These are phyloP conservation scores for Trebouxiophyceae sp. DNA, from an alignment of 163 green algal species.

Conservation along the genomic window DNA sequence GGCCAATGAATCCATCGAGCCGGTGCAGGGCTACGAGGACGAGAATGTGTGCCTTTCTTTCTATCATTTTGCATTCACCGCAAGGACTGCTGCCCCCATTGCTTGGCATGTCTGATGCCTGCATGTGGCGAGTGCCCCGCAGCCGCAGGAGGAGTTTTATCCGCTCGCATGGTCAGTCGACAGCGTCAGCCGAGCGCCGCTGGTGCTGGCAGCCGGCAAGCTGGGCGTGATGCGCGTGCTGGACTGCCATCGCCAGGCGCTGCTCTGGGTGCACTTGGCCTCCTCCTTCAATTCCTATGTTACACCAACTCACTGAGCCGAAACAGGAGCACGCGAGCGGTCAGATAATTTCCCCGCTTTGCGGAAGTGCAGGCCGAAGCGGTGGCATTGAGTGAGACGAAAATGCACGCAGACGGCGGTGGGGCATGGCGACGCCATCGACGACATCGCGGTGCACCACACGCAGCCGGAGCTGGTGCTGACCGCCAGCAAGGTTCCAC, in stretches of 20 bases:
- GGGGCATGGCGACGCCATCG: slow-evolving; percentile 19
- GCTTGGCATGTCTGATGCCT: background rate
- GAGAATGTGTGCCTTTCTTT: slow-evolving; percentile 30
- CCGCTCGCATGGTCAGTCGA: slow-evolving; percentile 58
- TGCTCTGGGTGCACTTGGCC: slow-evolving; percentile 25
- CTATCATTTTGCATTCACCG: background rate
- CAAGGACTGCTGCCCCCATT: background rate
- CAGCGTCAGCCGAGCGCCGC: slow-evolving; percentile 25
- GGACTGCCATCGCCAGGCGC: slow-evolving; percentile 31
- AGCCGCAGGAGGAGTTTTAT: slow-evolving; percentile 68
- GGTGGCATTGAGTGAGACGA: background rate
- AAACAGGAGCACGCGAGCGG: too few species aligned
- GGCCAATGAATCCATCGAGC: slow-evolving; percentile 32
- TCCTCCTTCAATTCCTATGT: background rate
- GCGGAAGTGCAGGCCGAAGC: too few species aligned
- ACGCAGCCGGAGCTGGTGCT: slow-evolving; percentile 45
- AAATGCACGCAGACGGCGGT: slow-evolving; percentile 7
- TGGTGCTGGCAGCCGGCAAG: slow-evolving; percentile 68
- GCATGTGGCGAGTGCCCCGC: too few species aligned
- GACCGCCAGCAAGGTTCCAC: slow-evolving; percentile 32
- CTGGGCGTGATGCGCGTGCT: slow-evolving; percentile 68
- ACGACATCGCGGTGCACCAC: slow-evolving; percentile 51
- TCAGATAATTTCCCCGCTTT: too few species aligned
- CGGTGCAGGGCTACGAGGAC: slow-evolving; percentile 66
- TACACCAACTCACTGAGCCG: slow-evolving; percentile 2